phyloP scores from a whole-genome alignment of 345 rosid species.

The Lenwebbia sp. region DNA sequence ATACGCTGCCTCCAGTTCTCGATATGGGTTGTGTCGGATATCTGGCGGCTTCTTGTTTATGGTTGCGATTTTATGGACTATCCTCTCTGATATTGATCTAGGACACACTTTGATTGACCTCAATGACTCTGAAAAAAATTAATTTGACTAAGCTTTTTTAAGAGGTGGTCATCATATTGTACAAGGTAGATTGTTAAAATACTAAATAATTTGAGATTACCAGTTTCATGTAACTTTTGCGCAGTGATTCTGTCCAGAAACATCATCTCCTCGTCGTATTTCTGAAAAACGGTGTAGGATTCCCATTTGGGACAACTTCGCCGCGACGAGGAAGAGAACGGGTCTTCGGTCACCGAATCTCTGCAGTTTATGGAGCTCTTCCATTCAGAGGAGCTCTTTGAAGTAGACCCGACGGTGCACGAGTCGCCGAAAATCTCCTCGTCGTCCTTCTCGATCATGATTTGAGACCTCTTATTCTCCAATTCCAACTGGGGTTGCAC shows the following conservation, averaged over 20 bases:
- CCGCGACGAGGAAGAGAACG: slow-evolving; percentile 87
- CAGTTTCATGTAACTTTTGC: slow-evolving; percentile 93
- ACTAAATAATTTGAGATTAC: slow-evolving; percentile 2
- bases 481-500: neutral
- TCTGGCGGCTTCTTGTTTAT: slow-evolving; percentile 33
- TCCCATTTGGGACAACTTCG: slow-evolving; percentile 98
- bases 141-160: neutral
- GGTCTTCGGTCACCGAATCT: slow-evolving; percentile 75
- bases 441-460: neutral
- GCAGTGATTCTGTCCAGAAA: slow-evolving; percentile 70
- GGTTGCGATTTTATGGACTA: slow-evolving; percentile 59
- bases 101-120: slow-evolving; percentile 72
- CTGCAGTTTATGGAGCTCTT: slow-evolving; percentile 68
- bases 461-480: neutral
- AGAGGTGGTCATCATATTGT: neutral
- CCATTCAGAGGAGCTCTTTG: slow-evolving; percentile 99
- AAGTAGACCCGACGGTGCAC: slow-evolving; percentile 79
- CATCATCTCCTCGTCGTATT: slow-evolving; percentile 96
- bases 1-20: slow-evolving; percentile 76
- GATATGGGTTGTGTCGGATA: slow-evolving; percentile 67
- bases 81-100: slow-evolving; percentile 85
- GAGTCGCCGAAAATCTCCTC: slow-evolving; percentile 62
- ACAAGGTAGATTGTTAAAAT: neutral
- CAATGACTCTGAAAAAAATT: slow-evolving; percentile 44
- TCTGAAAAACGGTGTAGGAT: slow-evolving; percentile 90